Evolutionary conservation across 1,139 yeast species (phyloP).

Genomic region (Blastobotrys apis): DNA sequence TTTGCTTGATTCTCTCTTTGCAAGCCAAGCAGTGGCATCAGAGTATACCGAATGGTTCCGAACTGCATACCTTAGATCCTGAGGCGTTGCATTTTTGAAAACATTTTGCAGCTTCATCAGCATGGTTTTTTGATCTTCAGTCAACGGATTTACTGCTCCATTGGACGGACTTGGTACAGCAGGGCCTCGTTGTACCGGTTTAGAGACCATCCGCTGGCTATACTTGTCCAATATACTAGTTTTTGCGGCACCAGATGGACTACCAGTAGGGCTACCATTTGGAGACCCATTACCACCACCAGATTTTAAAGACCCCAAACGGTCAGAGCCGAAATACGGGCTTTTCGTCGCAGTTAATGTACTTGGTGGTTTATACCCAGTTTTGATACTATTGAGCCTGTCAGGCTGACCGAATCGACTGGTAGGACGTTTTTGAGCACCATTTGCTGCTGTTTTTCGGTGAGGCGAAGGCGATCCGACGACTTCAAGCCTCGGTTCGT

Average conservation of each 20-base stretch:
- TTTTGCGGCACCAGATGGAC: background rate
- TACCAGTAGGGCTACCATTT: background rate
- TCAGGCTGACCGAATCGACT: background rate
- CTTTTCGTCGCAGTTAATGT: slow-evolving; percentile 1
- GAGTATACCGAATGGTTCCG: background rate
- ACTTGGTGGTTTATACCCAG: background rate
- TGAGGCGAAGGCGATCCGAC: slow-evolving; percentile 8
- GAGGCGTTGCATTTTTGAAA: slow-evolving; percentile 4
- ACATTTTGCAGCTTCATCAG: background rate
- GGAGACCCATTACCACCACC: background rate
- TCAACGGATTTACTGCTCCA: background rate
- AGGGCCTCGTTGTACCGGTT: slow-evolving; percentile 9
- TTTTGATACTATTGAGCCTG: background rate
- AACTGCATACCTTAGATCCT: slow-evolving; percentile 6
- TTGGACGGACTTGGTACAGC: background rate
- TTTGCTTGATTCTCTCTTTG: background rate
- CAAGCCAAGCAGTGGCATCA: slow-evolving; percentile 7
- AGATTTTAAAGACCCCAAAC: too few relatives aligned
- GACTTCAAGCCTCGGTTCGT: slow-evolving; percentile 10
- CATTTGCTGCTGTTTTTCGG: background rate
- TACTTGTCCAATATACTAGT: background rate
- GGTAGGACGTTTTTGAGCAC: slow-evolving; percentile 12
- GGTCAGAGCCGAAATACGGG: slow-evolving; percentile 4
- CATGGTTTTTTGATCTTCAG: background rate
- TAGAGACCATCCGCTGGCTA: slow-evolving; percentile 5